Evolutionary conservation across 805 yeast genomes (phyloP).

Genomic region (Kodamaea hsintzibuensis): DNA sequence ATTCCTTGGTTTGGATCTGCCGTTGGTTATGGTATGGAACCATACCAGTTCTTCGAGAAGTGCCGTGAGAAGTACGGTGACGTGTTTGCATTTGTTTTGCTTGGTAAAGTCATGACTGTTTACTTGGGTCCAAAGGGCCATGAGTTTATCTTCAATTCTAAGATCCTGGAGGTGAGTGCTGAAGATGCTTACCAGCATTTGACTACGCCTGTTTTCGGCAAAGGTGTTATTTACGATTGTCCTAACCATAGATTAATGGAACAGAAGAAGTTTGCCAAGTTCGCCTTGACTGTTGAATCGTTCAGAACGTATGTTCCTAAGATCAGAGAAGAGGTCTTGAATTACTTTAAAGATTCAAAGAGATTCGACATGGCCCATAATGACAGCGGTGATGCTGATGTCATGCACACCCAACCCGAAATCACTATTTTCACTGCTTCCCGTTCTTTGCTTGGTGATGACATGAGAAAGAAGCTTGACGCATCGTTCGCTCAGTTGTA

Average conservation of each 20-base stretch:
- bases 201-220: constrained; percentile 99
- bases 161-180: constrained; percentile 86
- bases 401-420: constrained; percentile 87
- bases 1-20: constrained; percentile 97
- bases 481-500: constrained; percentile 81
- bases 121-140: constrained; percentile 97
- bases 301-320: constrained; percentile 86
- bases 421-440: constrained; percentile 96
- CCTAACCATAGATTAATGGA: constrained; percentile 94
- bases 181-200: constrained; percentile 94
- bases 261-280: constrained; percentile 94
- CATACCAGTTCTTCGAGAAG: constrained; percentile 82
- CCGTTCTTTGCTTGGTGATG: constrained; percentile 86
- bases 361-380: constrained; percentile 44
- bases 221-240: constrained; percentile 97
- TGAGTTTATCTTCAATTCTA: constrained; percentile 92
- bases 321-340: constrained; percentile 73
- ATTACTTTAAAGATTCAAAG: constrained; percentile 58
- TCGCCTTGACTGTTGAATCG: constrained; percentile 81
- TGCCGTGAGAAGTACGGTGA: constrained; percentile 88
- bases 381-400: constrained; percentile 54
- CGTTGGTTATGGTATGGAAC: constrained; percentile 85
- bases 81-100: constrained; percentile 82
- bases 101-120: constrained; percentile 94
- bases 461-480: constrained; percentile 80